A percentile compares a stretch with the other conserved stretches of the same genome.
phyloP scores from a whole-genome alignment of 2,329 filamentous ascomycete species.

The Colletotrichum sansevieriae region DNA sequence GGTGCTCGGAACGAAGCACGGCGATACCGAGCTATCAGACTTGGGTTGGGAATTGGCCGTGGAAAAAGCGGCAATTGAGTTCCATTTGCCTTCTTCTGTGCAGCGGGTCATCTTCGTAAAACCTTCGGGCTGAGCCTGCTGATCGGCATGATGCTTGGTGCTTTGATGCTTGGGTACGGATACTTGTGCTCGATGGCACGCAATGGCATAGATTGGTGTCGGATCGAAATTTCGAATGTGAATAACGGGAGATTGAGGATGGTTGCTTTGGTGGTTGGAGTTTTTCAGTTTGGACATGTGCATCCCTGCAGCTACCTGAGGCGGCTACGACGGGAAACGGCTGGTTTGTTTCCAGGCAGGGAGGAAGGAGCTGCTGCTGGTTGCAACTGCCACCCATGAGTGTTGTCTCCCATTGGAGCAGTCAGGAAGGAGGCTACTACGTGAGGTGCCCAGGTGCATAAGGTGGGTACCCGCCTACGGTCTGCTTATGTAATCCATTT shows the following conservation, averaged over 20 bases:
- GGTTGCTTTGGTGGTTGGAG: neutral
- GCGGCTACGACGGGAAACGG: too few species aligned
- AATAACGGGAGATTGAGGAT: neutral
- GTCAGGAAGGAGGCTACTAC: neutral
- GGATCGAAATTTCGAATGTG: slow-evolving; percentile 9
- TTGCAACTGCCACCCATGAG: too few species aligned
- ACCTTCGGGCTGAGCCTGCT: slow-evolving; percentile 15
- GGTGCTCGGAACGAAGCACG: neutral
- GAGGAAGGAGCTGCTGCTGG: too few species aligned
- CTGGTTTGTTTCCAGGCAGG: too few species aligned
- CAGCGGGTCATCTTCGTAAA: slow-evolving; percentile 17
- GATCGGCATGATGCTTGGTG: slow-evolving; percentile 10
- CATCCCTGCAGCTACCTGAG: neutral
- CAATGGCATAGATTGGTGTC: neutral
- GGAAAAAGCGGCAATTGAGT: slow-evolving; percentile 23
- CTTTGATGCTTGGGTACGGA: neutral
- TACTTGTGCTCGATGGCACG: neutral
- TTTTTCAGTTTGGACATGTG: neutral
- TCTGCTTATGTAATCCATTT: too few species aligned
- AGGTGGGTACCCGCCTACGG: neutral
- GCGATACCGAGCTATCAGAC: neutral
- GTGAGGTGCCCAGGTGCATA: neutral
- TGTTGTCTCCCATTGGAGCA: too few species aligned
- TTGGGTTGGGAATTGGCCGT: neutral
- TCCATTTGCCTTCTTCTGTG: slow-evolving; percentile 24